Evolutionary conservation across 2,329 filamentous ascomycete genomes (phyloP).

Genomic region (Fusarium udum): DNA sequence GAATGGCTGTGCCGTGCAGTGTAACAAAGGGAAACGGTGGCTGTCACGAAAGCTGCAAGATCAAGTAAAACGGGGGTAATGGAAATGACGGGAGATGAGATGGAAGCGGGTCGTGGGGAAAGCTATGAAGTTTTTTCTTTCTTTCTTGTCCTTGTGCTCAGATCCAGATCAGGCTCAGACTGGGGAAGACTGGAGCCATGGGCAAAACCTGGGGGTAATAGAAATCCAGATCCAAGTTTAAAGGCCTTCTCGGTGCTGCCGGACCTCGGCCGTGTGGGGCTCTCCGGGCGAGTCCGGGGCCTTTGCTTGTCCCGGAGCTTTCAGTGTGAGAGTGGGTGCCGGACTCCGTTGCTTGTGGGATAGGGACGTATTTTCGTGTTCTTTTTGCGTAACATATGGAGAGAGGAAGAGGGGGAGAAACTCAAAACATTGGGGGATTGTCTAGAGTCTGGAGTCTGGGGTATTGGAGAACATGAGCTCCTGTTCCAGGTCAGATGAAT

Average conservation of each 20-base stretch:
- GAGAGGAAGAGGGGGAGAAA: not conserved
- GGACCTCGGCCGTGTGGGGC: conserved; percentile 41
- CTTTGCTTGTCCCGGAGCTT: conserved; percentile 21
- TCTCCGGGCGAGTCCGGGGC: conserved; percentile 38
- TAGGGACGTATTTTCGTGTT: not conserved
- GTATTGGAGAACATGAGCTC: conserved; percentile 24
- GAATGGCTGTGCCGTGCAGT: conserved; percentile 20
- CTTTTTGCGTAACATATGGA: conserved; percentile 4
- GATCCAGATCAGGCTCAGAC: conserved; percentile 19
- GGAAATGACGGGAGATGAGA: conserved; percentile 28
- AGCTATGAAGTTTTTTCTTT: conserved; percentile 24
- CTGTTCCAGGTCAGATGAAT: not conserved
- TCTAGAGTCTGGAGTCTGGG: conserved; percentile 23
- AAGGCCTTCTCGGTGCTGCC: conserved; percentile 35
- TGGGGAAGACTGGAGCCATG: conserved; percentile 33
- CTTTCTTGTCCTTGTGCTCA: conserved; percentile 13
- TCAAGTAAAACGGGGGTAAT: conserved; percentile 53
- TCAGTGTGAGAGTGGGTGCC: conserved; percentile 23
- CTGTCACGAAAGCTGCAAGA: conserved; percentile 46
- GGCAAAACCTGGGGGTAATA: conserved; percentile 50
- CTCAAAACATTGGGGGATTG: not conserved
- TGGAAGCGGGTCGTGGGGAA: conserved; percentile 33
- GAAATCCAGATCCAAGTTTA: conserved; percentile 42
- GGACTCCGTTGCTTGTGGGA: conserved; percentile 33
- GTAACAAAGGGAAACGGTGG: conserved; percentile 38